These are phyloP conservation scores for Pseudocercospora cruenta DNA, from an alignment of 2,329 filamentous ascomycete species.

Conservation along the genomic window DNA sequence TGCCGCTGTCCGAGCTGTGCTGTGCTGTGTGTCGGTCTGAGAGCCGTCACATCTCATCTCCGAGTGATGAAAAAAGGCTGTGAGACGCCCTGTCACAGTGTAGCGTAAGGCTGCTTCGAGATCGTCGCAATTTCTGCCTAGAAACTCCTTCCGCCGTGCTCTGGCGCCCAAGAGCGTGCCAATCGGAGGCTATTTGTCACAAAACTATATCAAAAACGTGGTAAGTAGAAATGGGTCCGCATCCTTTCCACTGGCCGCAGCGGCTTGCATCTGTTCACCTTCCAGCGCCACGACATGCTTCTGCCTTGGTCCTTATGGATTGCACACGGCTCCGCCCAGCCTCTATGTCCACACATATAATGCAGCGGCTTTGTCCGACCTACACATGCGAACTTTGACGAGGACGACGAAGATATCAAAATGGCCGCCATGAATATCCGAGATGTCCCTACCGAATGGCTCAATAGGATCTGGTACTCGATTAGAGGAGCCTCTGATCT, in stretches of 20 bases:
- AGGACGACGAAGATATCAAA: background rate
- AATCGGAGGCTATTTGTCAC: conserved; percentile 8
- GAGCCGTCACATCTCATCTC: background rate
- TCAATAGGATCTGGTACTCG: background rate
- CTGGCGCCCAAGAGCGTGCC: background rate
- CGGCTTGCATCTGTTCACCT: background rate
- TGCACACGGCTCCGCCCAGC: conserved; percentile 5
- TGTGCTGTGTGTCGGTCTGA: background rate
- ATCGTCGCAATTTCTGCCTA: conserved; percentile 1
- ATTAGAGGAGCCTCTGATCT: background rate
- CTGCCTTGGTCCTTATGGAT: background rate
- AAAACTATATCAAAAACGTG: conserved; percentile 4
- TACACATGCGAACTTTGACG: background rate
- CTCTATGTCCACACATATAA: background rate
- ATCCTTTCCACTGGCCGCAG: background rate
- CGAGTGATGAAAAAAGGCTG: background rate
- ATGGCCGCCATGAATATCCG: background rate
- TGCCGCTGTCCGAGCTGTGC: background rate
- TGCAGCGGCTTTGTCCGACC: background rate
- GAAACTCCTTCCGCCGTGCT: background rate
- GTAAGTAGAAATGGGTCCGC: background rate
- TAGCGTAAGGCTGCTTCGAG: background rate
- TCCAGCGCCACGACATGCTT: background rate
- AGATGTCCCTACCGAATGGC: background rate
- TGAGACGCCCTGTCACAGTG: background rate